Evolutionary conservation across 805 yeast genomes (phyloP).

Genomic region (Wickerhamiella hasegawae): DNA sequence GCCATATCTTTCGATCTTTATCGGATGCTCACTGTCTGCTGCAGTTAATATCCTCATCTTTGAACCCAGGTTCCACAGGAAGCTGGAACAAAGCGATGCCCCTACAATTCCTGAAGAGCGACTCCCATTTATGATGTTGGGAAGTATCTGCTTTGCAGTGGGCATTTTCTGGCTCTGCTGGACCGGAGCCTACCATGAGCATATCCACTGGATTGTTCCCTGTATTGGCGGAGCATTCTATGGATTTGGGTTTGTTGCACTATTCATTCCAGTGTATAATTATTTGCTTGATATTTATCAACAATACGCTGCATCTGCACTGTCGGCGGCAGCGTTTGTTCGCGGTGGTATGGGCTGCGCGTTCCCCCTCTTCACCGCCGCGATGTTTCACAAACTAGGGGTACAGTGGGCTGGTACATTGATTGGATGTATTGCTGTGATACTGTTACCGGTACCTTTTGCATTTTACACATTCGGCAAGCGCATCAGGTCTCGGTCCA

Average conservation of each 20-base stretch:
- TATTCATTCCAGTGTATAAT: slow-evolving; percentile 48
- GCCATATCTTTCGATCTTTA: slow-evolving; percentile 62
- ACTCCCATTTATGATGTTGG: slow-evolving; percentile 60
- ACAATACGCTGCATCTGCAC: slow-evolving; percentile 43
- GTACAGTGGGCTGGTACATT: slow-evolving; percentile 40
- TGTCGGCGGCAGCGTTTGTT: slow-evolving; percentile 46
- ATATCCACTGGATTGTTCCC: slow-evolving; percentile 70
- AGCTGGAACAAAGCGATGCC: slow-evolving; percentile 37
- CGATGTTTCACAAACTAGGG: slow-evolving; percentile 34
- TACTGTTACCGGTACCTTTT: slow-evolving; percentile 41
- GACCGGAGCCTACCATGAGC: slow-evolving; percentile 61
- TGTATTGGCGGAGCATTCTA: slow-evolving; percentile 45
- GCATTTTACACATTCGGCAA: slow-evolving; percentile 42
- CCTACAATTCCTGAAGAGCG: slow-evolving; percentile 65
- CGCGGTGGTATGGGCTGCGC: slow-evolving; percentile 45
- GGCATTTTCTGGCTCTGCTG: slow-evolving; percentile 81
- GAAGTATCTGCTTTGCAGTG: slow-evolving; percentile 53
- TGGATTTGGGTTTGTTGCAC: slow-evolving; percentile 52
- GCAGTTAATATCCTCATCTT: slow-evolving; percentile 33
- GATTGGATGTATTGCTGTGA: slow-evolving; percentile 33
- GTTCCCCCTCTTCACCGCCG: slow-evolving; percentile 43
- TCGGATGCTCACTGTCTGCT: slow-evolving; percentile 29
- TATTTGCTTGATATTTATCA: slow-evolving; percentile 47
- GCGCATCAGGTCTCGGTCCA: slow-evolving; percentile 37
- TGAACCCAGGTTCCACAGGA: slow-evolving; percentile 37